Conservation (phyloP, 1,284 basidiomycete species). For the Malassezia yamatoensis region DNA sequence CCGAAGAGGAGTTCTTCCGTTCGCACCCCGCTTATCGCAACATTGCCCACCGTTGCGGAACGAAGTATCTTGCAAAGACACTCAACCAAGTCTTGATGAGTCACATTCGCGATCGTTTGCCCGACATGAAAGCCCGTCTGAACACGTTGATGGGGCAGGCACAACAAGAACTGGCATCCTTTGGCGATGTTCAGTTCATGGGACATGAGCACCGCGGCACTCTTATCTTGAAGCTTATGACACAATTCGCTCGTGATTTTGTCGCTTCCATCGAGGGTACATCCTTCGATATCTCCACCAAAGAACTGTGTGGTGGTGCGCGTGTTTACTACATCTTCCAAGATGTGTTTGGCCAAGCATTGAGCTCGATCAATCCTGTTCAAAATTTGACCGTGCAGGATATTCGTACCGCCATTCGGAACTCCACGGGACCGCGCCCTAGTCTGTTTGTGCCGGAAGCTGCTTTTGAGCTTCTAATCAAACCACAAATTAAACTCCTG, state of each 20-base stretch:
- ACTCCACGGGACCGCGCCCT: constrained; percentile 91
- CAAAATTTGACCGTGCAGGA: constrained; percentile 84
- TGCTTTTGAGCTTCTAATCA: constrained; percentile 92
- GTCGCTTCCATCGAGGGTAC: constrained; percentile 95
- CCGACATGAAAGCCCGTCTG: constrained; percentile 97
- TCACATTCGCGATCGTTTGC: constrained; percentile 95
- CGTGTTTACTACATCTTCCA: constrained; percentile 99
- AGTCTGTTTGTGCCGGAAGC: constrained; percentile 94
- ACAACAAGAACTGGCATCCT: constrained; percentile 91
- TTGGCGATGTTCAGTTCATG: constrained; percentile 84
- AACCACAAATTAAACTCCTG: constrained; percentile 94
- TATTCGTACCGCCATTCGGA: constrained; percentile 94
- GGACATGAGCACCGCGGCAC: constrained; percentile 74
- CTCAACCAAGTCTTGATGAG: constrained; percentile 65
- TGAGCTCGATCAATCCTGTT: constrained; percentile 80
- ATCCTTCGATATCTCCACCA: constrained; percentile 92
- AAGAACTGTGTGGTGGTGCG: constrained; percentile 94
- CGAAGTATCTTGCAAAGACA: constrained; percentile 83
- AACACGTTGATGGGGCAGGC: constrained; percentile 99
- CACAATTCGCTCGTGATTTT: constrained; percentile 95
- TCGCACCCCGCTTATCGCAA: constrained; percentile 85
- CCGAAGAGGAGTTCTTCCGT: constrained; percentile 84
- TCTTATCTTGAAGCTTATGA: constrained; percentile 68
- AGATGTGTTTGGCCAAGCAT: constrained; percentile 87
- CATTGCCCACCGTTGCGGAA: constrained; percentile 86